Evolutionary conservation across 2,329 filamentous ascomycete species (phyloP).

Genomic region (Venturiaceae sp.): DNA sequence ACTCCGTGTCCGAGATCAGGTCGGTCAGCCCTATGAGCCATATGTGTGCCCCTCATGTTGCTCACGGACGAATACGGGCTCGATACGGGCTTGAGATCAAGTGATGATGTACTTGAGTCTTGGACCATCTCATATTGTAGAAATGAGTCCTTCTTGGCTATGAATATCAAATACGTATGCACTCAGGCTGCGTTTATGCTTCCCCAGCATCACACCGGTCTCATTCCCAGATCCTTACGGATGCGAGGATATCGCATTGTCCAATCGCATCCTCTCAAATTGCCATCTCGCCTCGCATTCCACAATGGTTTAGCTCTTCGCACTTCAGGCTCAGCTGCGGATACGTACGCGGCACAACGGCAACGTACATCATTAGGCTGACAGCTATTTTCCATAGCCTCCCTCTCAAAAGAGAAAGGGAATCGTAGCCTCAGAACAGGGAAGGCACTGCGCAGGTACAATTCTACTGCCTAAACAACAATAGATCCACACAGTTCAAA

Average conservation of each 20-base stretch:
- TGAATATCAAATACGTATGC: no score
- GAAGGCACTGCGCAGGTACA: background rate
- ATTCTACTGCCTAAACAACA: background rate
- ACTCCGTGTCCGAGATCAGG: background rate
- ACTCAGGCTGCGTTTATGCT: no score
- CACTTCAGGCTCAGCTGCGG: background rate
- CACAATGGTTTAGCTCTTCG: no score
- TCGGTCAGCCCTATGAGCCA: background rate
- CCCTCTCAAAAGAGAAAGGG: background rate
- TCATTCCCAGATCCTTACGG: no score
- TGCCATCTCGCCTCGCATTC: background rate
- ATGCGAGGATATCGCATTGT: background rate
- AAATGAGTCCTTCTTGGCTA: no score
- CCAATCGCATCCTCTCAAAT: background rate
- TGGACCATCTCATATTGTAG: background rate
- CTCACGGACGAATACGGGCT: background rate
- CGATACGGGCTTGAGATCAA: no score
- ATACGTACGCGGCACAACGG: background rate
- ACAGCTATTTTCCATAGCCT: background rate
- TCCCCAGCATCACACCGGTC: no score
- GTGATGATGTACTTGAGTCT: background rate
- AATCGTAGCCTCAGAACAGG: background rate
- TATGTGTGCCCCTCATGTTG: no score
- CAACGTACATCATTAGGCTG: background rate
- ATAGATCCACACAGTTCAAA: background rate